Evolutionary conservation across 208 protist genomes (phyloP).

Genomic region (Pavlovales sp.): DNA sequence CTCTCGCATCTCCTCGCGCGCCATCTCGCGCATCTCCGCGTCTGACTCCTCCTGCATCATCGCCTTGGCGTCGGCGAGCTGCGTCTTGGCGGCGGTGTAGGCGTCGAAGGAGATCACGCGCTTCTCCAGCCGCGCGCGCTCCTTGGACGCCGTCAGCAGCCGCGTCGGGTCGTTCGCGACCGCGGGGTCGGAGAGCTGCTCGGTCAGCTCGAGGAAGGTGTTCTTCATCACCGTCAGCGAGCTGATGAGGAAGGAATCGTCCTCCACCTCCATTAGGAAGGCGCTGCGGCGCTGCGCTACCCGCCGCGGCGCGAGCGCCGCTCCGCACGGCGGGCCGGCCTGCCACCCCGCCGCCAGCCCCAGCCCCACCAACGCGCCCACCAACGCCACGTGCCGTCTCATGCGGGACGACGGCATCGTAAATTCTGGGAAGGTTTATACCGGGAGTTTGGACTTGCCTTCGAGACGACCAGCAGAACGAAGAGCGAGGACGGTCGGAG

Average conservation of each 20-base stretch:
- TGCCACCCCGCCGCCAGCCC: too few relatives aligned
- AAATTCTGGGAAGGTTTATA: too few relatives aligned
- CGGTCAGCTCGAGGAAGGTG: background rate
- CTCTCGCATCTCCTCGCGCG: conserved; percentile 5
- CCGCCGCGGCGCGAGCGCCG: too few relatives aligned
- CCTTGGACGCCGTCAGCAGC: background rate
- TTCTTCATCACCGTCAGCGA: background rate
- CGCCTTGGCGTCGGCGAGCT: background rate
- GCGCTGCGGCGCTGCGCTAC: too few relatives aligned
- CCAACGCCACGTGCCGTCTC: too few relatives aligned
- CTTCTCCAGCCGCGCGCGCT: background rate
- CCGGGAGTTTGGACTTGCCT: too few relatives aligned
- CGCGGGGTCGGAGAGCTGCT: background rate
- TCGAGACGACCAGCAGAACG: too few relatives aligned
- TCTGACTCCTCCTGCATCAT: conserved; percentile 3
- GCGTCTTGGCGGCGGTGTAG: background rate
- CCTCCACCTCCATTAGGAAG: background rate
- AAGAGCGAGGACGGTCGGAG: too few relatives aligned
- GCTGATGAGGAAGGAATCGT: background rate
- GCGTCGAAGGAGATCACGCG: background rate
- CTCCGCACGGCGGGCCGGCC: too few relatives aligned
- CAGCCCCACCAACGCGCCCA: too few relatives aligned
- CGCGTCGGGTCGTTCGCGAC: background rate
- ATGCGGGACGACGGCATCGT: too few relatives aligned
- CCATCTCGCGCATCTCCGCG: conserved; percentile 17